Evolutionary conservation across 2,329 filamentous ascomycete genomes (phyloP).

Genomic region (Fusarium lyarnte): DNA sequence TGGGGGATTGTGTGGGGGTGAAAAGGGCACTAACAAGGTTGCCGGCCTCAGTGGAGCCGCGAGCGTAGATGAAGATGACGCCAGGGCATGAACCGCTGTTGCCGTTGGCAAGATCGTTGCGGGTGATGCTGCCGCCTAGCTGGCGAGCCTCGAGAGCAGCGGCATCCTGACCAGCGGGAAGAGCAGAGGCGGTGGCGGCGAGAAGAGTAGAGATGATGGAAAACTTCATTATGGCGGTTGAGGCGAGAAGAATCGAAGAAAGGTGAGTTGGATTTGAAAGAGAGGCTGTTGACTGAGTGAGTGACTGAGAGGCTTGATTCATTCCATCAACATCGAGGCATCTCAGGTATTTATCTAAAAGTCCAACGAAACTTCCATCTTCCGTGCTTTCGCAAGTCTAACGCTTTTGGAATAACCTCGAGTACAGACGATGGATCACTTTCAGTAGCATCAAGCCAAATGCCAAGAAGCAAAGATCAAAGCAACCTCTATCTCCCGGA

Average conservation of each 20-base stretch:
- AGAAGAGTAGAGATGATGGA: slow-evolving; percentile 22
- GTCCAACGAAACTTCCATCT: not conserved
- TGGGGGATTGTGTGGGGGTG: not conserved
- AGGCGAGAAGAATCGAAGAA: not conserved
- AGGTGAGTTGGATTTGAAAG: not conserved
- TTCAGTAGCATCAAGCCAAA: not conserved
- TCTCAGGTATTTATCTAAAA: slow-evolving; percentile 4
- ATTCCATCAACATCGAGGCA: not conserved
- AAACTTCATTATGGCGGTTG: slow-evolving; percentile 31
- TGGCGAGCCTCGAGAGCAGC: slow-evolving; percentile 31
- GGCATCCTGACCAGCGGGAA: slow-evolving; percentile 13
- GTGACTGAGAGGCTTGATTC: slow-evolving; percentile 3
- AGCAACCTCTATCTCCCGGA: not conserved
- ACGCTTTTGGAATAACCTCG: not conserved
- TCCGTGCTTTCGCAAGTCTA: slow-evolving; percentile 15
- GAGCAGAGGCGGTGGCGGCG: slow-evolving; percentile 27
- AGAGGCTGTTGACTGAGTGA: slow-evolving; percentile 8
- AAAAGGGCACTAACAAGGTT: slow-evolving; percentile 47
- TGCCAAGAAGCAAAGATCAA: not conserved
- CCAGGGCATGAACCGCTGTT: slow-evolving; percentile 46
- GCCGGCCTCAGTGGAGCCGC: slow-evolving; percentile 51
- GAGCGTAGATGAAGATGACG: slow-evolving; percentile 53
- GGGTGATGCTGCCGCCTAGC: slow-evolving; percentile 14
- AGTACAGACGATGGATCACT: slow-evolving; percentile 4
- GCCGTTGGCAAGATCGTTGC: slow-evolving; percentile 45